Evolutionary conservation across 106 monocot genomes (phyloP), one percentile per base, ranked within the genome.

Genomic region (Chionographis japonica): DNA sequence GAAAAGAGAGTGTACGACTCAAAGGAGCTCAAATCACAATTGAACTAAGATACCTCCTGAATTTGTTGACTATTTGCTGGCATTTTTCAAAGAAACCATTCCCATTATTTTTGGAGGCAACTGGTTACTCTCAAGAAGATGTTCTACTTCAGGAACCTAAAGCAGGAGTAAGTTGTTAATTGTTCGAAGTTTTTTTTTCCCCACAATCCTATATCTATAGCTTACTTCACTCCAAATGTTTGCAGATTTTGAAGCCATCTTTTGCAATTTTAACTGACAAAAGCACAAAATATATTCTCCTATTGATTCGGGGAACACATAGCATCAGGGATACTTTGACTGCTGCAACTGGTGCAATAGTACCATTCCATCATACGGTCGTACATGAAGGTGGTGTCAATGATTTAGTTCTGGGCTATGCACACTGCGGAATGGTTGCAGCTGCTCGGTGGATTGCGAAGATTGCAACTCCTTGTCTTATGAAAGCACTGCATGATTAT

Each of bases 1-100:
- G 84, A 67, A 70, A 89, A 58, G 82, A 92, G 12, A 80, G 89
- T 40, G 43, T 74, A 60, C 81, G 62, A 37, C 86, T 92, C 64
- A 78, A 60, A 74, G 95, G 92, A 63, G 43, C 51, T 57, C 62
- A 78, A 63, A 75, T 92, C 50, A 72, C 75, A 63, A 63, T 62
- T 37, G 92, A 97, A 59, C 64, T 97, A 40, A 89, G 67, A 37
- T 80, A 89, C 74, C 84, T 92, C 43, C 76, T 97, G 59, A 82
- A 84, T 78, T 79, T 97, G 68, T 80, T 97, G 66, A 92, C 68
- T 15, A 78, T 92, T 38, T 97, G 89, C 77, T 92, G 88, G 92
- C 95, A 97, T 89, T 97, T 97, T 63, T 97, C 95, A 2, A 97
- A 97, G 62, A 97, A 97, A 41, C 92, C 95, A 68, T 97, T 97